A percentile compares a stretch with the other conserved stretches of the same genome.
These are phyloP conservation scores for Malus sylvestris DNA, from an alignment of 306 rosid genomes.

Conservation along the genomic window DNA sequence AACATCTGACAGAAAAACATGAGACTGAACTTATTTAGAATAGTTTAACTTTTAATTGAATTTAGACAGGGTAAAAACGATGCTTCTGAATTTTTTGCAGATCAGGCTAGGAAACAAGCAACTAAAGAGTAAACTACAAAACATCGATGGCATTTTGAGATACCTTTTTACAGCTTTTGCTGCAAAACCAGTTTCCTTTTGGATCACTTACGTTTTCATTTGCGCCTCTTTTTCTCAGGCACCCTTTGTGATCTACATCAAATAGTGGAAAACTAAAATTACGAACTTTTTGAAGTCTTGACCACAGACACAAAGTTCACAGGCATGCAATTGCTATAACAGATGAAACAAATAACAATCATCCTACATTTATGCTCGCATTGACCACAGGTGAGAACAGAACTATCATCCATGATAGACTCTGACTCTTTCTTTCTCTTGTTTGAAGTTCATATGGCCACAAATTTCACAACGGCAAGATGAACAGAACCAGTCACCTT, in stretches of 20 bases:
- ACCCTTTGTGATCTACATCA: conserved; percentile 62
- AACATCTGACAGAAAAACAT: background rate
- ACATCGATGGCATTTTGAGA: background rate
- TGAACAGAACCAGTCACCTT: conserved; percentile 88
- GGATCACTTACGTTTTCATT: conserved; percentile 20
- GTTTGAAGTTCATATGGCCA: conserved; percentile 31
- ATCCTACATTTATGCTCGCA: conserved; percentile 72
- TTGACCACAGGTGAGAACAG: conserved; percentile 50
- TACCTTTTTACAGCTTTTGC: conserved; percentile 61
- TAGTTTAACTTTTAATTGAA: background rate
- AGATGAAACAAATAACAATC: background rate
- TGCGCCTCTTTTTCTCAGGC: conserved; percentile 32
- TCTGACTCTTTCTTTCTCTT: conserved; percentile 30
- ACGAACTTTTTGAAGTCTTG: conserved; percentile 8
- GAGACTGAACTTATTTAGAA: background rate
- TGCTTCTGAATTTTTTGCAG: background rate
- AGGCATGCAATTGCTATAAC: background rate
- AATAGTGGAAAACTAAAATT: conserved; percentile 11
- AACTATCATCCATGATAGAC: conserved; percentile 9
- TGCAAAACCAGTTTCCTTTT: conserved; percentile 52
- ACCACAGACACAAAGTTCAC: background rate
- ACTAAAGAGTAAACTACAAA: background rate
- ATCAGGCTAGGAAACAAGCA: background rate
- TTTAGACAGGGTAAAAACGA: background rate
- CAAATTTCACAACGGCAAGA: conserved; percentile 74